Evolutionary conservation across 2,329 filamentous ascomycete genomes (phyloP), one percentile per base, ranked within the genome.

Genomic region (Talaromyces rugulosus): DNA sequence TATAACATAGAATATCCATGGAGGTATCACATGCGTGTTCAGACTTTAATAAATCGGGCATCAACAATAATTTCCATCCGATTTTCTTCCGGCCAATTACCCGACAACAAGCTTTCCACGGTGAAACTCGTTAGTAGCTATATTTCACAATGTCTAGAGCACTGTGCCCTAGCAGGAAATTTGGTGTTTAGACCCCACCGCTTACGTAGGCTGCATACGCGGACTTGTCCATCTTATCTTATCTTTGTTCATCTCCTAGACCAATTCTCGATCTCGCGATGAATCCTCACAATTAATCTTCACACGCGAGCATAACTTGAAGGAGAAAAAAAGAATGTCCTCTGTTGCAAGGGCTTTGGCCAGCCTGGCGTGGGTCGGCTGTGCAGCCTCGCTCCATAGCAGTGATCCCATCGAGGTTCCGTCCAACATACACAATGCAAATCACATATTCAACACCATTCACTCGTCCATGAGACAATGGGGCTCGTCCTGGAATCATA

Each of bases 381-480:
- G 44, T 47, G 56, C 58, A 14, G 30, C 40, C 14, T 12, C 59
- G 12, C 8, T 52, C 31, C 23, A 42, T 3, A 50, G 40, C 57
- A 44, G 16, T n/a, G 36, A 31, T 47, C 16, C 8, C 44, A 52
- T 28, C 44, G 18, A 23, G 14, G 40, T 50, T 11, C 44, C 57
- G 3, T 40, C 87, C 85, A 14, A 61, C 50, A 11, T 62, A 5
- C 36, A 31, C 60, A 87, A 89, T 71, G 85, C 84, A 7, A 83
- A 85, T 66, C 82, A 84, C 64, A 85, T 92, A 61, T 92, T 92
- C 81, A 92, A 92, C 69, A 82, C 87, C 16, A 78, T 92, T 18
- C 86, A 91, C 66, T 86, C 86, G 9, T 88, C 88, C 0, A 86
- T 89, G 78, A 82, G 89, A 40, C 88, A 92, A 78, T 92, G 87